Conservation (phyloP, 2,329 filamentous ascomycete species). For the Trichoderma aggressivum region DNA sequence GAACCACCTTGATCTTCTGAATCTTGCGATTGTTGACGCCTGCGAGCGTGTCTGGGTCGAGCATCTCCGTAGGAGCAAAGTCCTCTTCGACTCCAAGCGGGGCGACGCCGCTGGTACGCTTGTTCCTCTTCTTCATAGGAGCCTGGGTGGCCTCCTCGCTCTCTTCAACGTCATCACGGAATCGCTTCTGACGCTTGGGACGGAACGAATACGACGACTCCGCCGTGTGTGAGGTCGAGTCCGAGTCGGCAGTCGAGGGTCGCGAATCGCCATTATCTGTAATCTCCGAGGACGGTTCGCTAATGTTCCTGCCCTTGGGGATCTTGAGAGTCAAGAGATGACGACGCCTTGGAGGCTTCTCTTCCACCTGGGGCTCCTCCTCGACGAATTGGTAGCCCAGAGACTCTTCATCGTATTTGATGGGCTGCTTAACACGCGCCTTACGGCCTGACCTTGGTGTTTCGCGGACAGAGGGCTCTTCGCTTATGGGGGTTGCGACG, state of each 20-base stretch:
- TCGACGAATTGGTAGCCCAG: slow-evolving; percentile 28
- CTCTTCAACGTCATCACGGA: slow-evolving; percentile 47
- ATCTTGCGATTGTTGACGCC: slow-evolving; percentile 30
- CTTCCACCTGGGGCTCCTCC: slow-evolving; percentile 25
- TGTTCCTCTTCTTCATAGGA: slow-evolving; percentile 39
- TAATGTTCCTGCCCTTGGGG: slow-evolving; percentile 40
- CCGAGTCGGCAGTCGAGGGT: slow-evolving; percentile 53
- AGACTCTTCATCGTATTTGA: slow-evolving; percentile 31
- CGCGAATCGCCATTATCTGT: slow-evolving; percentile 46
- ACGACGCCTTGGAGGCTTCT: slow-evolving; percentile 31
- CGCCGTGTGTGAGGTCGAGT: slow-evolving; percentile 45
- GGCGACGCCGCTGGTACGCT: slow-evolving; percentile 26
- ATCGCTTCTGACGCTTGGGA: slow-evolving; percentile 54
- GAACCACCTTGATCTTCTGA: slow-evolving; percentile 40
- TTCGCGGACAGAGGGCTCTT: slow-evolving; percentile 7
- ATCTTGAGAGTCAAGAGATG: slow-evolving; percentile 40
- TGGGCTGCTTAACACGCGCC: slow-evolving; percentile 26
- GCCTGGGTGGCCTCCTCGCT: slow-evolving; percentile 36
- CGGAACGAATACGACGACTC: slow-evolving; percentile 53
- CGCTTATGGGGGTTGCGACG: slow-evolving; percentile 18
- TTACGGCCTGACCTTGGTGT: slow-evolving; percentile 26
- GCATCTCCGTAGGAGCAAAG: slow-evolving; percentile 17
- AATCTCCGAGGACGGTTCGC: slow-evolving; percentile 36
- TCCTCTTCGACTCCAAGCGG: slow-evolving; percentile 8
- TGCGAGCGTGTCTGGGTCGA: slow-evolving; percentile 22